phyloP scores from a whole-genome alignment of 257 asterid genomes.

The Ligustrum vulgare region DNA sequence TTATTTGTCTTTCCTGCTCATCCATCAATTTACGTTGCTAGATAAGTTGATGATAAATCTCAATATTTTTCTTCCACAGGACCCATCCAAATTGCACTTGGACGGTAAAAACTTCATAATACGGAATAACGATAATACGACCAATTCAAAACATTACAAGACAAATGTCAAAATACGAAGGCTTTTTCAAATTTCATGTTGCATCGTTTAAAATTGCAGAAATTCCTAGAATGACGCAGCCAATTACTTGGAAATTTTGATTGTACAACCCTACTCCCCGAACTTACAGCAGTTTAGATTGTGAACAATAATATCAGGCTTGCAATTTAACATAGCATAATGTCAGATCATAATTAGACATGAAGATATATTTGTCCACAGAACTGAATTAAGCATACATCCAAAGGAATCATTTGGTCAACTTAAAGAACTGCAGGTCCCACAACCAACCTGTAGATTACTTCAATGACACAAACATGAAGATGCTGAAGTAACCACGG shows the following conservation, averaged over 20 bases:
- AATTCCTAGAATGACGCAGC: not conserved
- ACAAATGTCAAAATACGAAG: not conserved
- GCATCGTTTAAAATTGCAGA: not conserved
- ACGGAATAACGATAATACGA: not conserved
- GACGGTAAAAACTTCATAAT: not conserved
- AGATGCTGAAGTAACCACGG: slow-evolving; percentile 3
- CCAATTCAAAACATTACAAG: not conserved
- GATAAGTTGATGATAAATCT: not conserved
- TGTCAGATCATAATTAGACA: not conserved
- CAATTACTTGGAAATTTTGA: not conserved
- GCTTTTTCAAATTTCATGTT: not conserved
- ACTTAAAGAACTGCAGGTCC: slow-evolving; percentile 2
- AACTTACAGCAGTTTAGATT: not conserved
- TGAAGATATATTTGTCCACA: not conserved
- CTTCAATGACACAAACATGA: not conserved
- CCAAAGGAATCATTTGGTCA: not conserved
- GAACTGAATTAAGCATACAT: not conserved
- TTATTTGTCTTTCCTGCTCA: not conserved
- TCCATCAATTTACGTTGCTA: not conserved
- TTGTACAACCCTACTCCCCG: not conserved
- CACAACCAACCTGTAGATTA: slow-evolving; percentile 1
- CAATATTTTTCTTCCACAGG: not conserved
- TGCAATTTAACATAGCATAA: not conserved
- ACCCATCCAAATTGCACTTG: not conserved
- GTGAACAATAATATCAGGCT: not conserved